Evolutionary conservation across 352 stramenopile species (phyloP), one percentile per base, ranked within the genome.

Genomic region (Phytophthora litchii): DNA sequence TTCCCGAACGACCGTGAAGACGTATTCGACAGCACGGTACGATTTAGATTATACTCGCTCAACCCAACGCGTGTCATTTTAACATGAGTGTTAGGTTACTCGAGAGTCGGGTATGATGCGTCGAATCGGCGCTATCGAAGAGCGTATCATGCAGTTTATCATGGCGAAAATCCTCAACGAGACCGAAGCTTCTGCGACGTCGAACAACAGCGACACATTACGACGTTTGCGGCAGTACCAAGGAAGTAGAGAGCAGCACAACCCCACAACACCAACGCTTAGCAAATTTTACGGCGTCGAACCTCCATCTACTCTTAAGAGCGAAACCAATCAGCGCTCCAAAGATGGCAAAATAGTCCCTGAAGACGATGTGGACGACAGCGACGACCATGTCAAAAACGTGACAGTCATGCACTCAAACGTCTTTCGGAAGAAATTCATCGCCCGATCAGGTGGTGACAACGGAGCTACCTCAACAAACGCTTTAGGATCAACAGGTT

Each of bases 81-180:
- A 20, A n/a, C 14, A 0, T 13, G 13, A 25, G n/a, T 27, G 23
- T 27, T 38, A 72, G 63, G 37, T 31, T 25, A 41, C 38, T 44
- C 17, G 63, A 49, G 63, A 63, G 20, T 50, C 48, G 14, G 47
- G 57, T 10, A 67, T 60, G 45, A 66, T 88, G 27, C 75, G 74
- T 3, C 70, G 68, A 21, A 84, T 90, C 19, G 80, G 80, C 1
- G 55, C 67, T 5, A 83, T 88, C 29, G 76, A 88, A 49, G 78
- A 88, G 54, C 78, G 80, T 4, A 59, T 74, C 16, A 90, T 87
- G 78, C 80, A 86, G 62, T 78, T 80, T 17, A 67, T 90, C 21
- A 70, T 89, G 36, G 51, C 62, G 11, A 88, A 87, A 54, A 83
- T 87, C 13, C 67, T 83, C 13, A 55, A 67, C 12, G 80, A 89